Conservation (phyloP, 768 basidiomycete species). For the Inosperma sp. region DNA sequence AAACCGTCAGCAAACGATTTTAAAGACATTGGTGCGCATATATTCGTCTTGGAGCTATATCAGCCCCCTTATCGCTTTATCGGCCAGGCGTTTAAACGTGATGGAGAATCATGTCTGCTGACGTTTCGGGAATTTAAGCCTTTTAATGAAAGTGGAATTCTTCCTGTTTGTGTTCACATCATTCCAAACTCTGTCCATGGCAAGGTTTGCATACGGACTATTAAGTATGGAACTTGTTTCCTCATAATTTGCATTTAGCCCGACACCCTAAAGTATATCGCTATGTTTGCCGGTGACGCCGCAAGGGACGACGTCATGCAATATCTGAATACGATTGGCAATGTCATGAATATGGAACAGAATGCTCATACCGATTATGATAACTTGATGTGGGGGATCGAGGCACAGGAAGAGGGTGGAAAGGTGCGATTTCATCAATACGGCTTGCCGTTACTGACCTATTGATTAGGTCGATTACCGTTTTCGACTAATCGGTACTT, state of each 20-base stretch:
- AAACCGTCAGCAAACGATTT: not conserved
- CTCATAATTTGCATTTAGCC: constrained; percentile 3
- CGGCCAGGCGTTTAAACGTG: not conserved
- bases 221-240: not conserved
- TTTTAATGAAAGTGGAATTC: not conserved
- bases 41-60: constrained; percentile 1
- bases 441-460: not conserved
- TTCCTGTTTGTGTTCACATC: too few relatives aligned
- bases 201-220: not conserved
- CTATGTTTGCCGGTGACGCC: constrained; percentile 3
- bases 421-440: constrained; percentile 1
- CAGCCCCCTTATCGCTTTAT: constrained; percentile 1
- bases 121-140: not conserved
- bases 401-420: constrained; percentile 1
- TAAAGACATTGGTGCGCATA: constrained; percentile 8
- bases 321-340: not conserved
- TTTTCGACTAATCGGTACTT: too few relatives aligned
- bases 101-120: not conserved
- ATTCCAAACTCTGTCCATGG: too few relatives aligned
- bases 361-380: constrained; percentile 1
- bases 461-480: constrained; percentile 7
- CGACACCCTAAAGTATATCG: constrained; percentile 4
- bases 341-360: constrained; percentile 7
- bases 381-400: constrained; percentile 2
- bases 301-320: not conserved